Evolutionary conservation across 2,329 filamentous ascomycete genomes (phyloP).

Genomic region (Trichoderma harzianum): DNA sequence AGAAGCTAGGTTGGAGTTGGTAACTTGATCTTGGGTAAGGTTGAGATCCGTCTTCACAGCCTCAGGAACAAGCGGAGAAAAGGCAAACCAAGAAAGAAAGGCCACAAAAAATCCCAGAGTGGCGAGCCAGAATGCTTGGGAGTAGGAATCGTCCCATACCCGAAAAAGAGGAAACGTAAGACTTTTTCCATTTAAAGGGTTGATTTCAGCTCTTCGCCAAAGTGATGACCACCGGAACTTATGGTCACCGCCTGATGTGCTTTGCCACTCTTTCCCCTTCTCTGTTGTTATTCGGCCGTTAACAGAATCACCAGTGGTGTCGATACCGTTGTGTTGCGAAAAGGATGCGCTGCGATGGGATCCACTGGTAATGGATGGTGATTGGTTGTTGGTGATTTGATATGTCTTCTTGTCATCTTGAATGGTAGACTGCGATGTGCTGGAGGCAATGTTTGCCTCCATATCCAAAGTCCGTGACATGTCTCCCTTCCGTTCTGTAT

Average conservation of each 20-base stretch:
- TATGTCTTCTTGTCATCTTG: not conserved
- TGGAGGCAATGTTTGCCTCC: not conserved
- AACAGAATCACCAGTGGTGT: not conserved
- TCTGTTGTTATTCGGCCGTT: not conserved
- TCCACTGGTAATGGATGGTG: not conserved
- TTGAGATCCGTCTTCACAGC: slow-evolving; percentile 78
- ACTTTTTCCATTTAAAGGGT: slow-evolving; percentile 3
- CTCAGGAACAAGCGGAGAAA: slow-evolving; percentile 73
- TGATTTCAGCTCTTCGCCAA: not conserved
- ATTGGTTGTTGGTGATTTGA: not conserved
- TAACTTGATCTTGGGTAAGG: slow-evolving; percentile 66
- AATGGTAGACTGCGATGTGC: not conserved
- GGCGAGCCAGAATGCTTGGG: not conserved
- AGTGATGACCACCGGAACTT: not conserved
- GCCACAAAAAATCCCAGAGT: slow-evolving; percentile 3
- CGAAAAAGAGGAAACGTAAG: not conserved
- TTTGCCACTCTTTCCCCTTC: not conserved
- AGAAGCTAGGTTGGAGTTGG: slow-evolving; percentile 89
- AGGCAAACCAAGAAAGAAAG: slow-evolving; percentile 59
- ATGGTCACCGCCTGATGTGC: not conserved
- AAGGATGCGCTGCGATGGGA: not conserved
- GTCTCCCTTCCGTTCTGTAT: not conserved
- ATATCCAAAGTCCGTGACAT: no score
- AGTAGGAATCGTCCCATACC: not conserved
- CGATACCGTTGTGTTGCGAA: not conserved